Conservation (phyloP, 1,284 basidiomycete genomes). For the Ustilago curta region DNA sequence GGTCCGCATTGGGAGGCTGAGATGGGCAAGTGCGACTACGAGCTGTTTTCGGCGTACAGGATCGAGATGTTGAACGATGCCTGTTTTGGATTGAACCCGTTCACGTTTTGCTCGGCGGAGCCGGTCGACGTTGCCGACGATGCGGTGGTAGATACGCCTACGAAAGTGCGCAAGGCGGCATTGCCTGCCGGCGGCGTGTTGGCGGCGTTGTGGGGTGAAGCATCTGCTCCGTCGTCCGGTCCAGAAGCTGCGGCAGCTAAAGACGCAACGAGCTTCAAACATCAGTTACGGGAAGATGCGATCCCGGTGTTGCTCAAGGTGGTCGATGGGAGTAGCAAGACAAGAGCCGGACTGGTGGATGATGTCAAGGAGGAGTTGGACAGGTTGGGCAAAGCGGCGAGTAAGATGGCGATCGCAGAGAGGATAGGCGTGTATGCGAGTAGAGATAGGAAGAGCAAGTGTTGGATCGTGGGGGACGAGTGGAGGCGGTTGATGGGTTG, state of each 20-base stretch:
- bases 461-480: conserved; percentile 58
- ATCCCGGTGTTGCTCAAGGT: conserved; percentile 44
- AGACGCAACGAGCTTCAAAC: conserved; percentile 22
- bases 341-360: conserved; percentile 56
- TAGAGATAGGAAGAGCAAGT: conserved; percentile 52
- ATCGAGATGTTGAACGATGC: conserved; percentile 65
- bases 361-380: conserved; percentile 59
- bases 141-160: conserved; percentile 16
- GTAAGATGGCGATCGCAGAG: conserved; percentile 58
- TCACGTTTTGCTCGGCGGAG: conserved; percentile 51
- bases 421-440: conserved; percentile 49
- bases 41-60: conserved; percentile 58
- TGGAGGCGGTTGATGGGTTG: conserved; percentile 22
- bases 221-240: not conserved
- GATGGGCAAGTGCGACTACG: conserved; percentile 51
- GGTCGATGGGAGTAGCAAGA: conserved; percentile 58
- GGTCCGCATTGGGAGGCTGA: conserved; percentile 65
- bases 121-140: conserved; percentile 8
- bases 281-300: conserved; percentile 41
- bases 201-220: conserved; percentile 41
- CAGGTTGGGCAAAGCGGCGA: conserved; percentile 41
- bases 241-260: not conserved
- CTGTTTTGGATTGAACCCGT: conserved; percentile 62
- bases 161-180: conserved; percentile 21
- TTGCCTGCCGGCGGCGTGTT: conserved; percentile 36